A percentile compares a stretch with the other conserved stretches of the same genome.
Evolutionary conservation across 2,329 filamentous ascomycete species (phyloP).

Genomic region (Sphaerostilbella broomeana): DNA sequence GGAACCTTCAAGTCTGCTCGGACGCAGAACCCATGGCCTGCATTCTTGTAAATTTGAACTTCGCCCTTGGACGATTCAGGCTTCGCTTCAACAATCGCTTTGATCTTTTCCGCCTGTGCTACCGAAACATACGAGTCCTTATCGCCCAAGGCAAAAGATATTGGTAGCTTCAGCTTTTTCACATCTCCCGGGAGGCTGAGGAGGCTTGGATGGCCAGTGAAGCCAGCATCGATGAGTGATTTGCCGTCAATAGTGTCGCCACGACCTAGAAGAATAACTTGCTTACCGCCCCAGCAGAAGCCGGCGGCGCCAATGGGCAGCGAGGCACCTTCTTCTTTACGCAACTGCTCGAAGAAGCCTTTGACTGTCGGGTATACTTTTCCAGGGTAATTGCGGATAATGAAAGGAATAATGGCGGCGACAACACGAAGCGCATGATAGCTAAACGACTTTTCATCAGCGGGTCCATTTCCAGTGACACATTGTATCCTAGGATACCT

Average conservation of each 20-base stretch:
- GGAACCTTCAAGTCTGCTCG: constrained; percentile 24
- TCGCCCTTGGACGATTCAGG: constrained; percentile 29
- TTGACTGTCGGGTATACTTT: constrained; percentile 29
- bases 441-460: constrained; percentile 12
- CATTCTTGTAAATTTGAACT: constrained; percentile 30
- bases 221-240: constrained; percentile 44
- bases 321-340: constrained; percentile 23
- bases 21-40: constrained; percentile 37
- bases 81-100: constrained; percentile 29
- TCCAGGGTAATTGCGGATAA: constrained; percentile 25
- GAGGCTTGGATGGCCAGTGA: constrained; percentile 47
- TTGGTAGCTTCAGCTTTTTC: constrained; percentile 36
- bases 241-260: constrained; percentile 25
- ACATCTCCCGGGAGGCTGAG: constrained; percentile 42
- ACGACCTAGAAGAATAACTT: constrained; percentile 42
- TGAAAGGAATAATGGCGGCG: constrained; percentile 25
- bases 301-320: constrained; percentile 46
- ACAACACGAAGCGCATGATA: constrained; percentile 22
- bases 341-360: constrained; percentile 32
- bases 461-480: not conserved
- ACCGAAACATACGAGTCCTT: constrained; percentile 34
- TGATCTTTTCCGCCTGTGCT: constrained; percentile 28
- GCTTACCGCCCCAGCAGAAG: constrained; percentile 59
- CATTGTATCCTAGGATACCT: not conserved
- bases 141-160: constrained; percentile 41